Conservation (phyloP, 208 protist species). For the Leishmania amazonensis region DNA sequence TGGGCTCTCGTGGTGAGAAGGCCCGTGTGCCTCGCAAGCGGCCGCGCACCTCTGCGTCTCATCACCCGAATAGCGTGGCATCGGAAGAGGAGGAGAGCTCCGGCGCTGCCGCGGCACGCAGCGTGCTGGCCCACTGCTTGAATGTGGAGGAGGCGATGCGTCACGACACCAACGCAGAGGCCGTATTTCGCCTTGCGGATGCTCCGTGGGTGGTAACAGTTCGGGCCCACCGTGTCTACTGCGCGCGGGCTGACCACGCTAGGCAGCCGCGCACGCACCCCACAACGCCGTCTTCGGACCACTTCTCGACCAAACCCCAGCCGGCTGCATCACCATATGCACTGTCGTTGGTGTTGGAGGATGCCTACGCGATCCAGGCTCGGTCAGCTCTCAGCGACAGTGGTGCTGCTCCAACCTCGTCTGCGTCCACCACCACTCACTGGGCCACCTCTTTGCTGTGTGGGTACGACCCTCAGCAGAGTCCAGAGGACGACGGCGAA, state of each 20-base stretch:
- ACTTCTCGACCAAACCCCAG: neutral
- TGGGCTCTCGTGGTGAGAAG: neutral
- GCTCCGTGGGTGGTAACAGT: slow-evolving; percentile 39
- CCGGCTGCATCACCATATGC: slow-evolving; percentile 29
- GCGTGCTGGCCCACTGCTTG: slow-evolving; percentile 22
- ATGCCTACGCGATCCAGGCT: slow-evolving; percentile 35
- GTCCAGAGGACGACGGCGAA: neutral
- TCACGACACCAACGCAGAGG: slow-evolving; percentile 33
- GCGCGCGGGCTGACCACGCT: slow-evolving; percentile 19
- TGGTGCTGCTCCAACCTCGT: neutral
- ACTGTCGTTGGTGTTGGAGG: slow-evolving; percentile 50
- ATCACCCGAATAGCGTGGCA: slow-evolving; percentile 8
- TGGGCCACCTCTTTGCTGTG: slow-evolving; percentile 24
- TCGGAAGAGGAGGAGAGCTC: neutral
- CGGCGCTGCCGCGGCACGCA: neutral
- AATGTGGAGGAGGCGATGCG: slow-evolving; percentile 35
- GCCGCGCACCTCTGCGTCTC: neutral
- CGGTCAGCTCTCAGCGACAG: neutral
- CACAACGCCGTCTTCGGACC: neutral
- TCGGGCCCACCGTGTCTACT: slow-evolving; percentile 64
- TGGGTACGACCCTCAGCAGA: neutral
- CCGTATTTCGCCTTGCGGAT: slow-evolving; percentile 12
- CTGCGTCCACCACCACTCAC: neutral
- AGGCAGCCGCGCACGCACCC: slow-evolving; percentile 7
- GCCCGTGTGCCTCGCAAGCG: neutral